Base-by-base conservation (phyloP, 345 rosid species). In the Lagerstroemia speciosa region DNA sequence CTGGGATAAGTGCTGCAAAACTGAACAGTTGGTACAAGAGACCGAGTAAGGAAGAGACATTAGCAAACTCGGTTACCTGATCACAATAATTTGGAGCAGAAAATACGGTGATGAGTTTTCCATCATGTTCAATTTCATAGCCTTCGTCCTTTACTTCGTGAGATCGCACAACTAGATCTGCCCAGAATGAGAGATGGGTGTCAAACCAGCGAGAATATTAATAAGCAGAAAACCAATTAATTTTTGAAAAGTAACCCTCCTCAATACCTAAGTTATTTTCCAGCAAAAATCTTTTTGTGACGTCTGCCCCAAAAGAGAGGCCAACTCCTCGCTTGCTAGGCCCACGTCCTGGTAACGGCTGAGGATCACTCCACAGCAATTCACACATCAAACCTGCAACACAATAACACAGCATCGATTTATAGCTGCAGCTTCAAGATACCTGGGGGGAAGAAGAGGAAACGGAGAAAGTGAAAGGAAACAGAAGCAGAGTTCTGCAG, bases 11-110 rank as follows among this genome's bases (percentile, higher is more conserved):
- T 27, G 32, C 31, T 53, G 65, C 48, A 22, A 67, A 58, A 20
- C 26, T n/a, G 36, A 66, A 57, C 60, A 53, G 45, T 15, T 33
- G 15, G 0, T 1, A 60, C 63, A 26, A 41, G 30, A 8, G 55
- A 48, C 8, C 6, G 20, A 7, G 5, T 8, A n/a, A n/a, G 29
- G 60, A 22, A 24, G 60, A 53, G 30, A n/a, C 30, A 20, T 16
- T 48, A 53, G 10, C 60, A 11, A 34, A 60, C 32, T 61, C 24
- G 76, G 48, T 80, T 82, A 94, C 98, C 99, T 91, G 97, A 74
- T 94, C 99, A 82, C 99, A 94, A 73, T 94, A 94, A 74, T 94
- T 94, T 81, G 99, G 99, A 0, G 99, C 99, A 60, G 99, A 94
- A 74, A 94, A 94, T 64, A 94, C 96, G 0, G 99, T 94, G 61